A percentile compares a stretch with the other conserved stretches of the same genome.
phyloP scores from a whole-genome alignment of 1,139 yeast genomes.

The Ashbya aceris region DNA sequence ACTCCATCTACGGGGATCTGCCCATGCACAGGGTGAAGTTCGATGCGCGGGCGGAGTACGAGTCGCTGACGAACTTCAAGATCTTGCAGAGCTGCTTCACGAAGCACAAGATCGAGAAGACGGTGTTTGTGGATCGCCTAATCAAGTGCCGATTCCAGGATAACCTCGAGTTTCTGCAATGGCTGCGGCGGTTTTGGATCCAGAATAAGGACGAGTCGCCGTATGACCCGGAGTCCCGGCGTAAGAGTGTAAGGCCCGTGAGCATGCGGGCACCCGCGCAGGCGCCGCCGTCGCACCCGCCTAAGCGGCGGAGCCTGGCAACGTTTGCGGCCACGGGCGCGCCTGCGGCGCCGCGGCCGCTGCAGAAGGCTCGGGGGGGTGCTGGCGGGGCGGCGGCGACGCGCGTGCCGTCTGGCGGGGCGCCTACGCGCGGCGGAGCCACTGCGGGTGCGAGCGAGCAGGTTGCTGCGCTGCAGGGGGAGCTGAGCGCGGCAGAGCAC shows the following conservation, averaged over 20 bases:
- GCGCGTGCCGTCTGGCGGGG: constrained; percentile 1
- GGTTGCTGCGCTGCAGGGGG: constrained; percentile 26
- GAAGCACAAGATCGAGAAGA: constrained; percentile 60
- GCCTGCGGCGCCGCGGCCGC: neutral
- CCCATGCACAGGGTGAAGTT: constrained; percentile 72
- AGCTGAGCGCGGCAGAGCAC: constrained; percentile 29
- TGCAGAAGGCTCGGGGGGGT: neutral
- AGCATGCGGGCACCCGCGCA: constrained; percentile 15
- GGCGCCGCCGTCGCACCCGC: constrained; percentile 11
- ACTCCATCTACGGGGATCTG: constrained; percentile 71
- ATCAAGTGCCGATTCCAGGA: constrained; percentile 89
- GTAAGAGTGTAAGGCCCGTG: constrained; percentile 33
- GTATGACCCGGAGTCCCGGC: constrained; percentile 58
- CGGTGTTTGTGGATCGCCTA: constrained; percentile 71
- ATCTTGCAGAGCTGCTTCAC: constrained; percentile 71
- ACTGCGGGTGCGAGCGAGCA: constrained; percentile 24
- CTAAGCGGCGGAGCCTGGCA: constrained; percentile 13
- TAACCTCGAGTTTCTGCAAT: constrained; percentile 85
- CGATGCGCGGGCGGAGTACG: constrained; percentile 64
- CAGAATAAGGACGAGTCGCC: constrained; percentile 59
- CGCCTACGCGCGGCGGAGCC: constrained; percentile 5
- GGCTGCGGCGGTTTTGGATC: constrained; percentile 80
- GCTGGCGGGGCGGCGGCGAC: neutral
- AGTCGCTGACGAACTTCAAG: constrained; percentile 72
- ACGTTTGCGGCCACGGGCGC: neutral